Conservation (phyloP, 257 asterid species). For the Primulina huaijiensis region DNA sequence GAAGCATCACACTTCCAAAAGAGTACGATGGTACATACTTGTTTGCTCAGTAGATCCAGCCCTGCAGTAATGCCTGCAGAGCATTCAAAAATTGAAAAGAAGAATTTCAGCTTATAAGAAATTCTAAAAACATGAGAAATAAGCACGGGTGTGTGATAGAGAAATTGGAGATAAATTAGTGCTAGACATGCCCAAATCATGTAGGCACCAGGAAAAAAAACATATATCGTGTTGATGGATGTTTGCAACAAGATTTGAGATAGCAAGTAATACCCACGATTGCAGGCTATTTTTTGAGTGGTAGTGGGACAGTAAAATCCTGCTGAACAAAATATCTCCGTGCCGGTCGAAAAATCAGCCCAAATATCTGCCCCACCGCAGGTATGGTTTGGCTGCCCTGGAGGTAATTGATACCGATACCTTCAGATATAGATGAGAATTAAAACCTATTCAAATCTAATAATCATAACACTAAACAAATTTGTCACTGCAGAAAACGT, state of each 20-base stretch:
- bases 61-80: slow-evolving; percentile 80
- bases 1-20: slow-evolving; percentile 7
- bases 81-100: slow-evolving; percentile 12
- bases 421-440: slow-evolving; percentile 33
- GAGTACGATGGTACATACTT: slow-evolving; percentile 42
- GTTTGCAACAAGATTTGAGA: slow-evolving; percentile 27
- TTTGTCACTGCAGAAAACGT: slow-evolving; percentile 16
- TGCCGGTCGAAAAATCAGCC: slow-evolving; percentile 69
- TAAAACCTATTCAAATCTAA: slow-evolving; percentile 18
- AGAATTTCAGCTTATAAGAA: slow-evolving; percentile 16
- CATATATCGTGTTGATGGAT: slow-evolving; percentile 1
- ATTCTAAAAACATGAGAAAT: slow-evolving; percentile 14
- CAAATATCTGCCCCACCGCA: slow-evolving; percentile 96
- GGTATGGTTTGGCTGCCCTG: slow-evolving; percentile 69
- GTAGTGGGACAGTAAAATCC: slow-evolving; percentile 91
- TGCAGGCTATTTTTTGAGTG: slow-evolving; percentile 62
- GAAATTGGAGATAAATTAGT: slow-evolving; percentile 11
- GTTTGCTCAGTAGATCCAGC: slow-evolving; percentile 81
- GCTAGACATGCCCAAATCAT: slow-evolving; percentile 9
- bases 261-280: slow-evolving; percentile 57
- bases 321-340: slow-evolving; percentile 74
- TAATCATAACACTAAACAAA: slow-evolving; percentile 4
- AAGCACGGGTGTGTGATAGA: neutral
- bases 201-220: slow-evolving; percentile 2
- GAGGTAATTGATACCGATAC: slow-evolving; percentile 89